Base-by-base conservation (phyloP, 148 eudicot species). In the Euryodendron excelsum region DNA sequence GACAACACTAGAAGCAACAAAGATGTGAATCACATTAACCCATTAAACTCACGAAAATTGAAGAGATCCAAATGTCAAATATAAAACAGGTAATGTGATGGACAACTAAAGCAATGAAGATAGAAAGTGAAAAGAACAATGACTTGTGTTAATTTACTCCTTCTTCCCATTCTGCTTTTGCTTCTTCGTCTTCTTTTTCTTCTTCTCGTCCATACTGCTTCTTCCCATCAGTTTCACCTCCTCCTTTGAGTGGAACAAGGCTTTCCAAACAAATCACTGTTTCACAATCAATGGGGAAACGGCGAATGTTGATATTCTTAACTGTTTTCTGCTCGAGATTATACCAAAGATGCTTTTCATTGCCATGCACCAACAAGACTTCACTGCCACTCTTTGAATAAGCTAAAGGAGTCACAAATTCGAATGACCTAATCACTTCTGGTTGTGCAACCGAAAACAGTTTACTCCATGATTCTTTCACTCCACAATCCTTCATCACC, bases 401-500 rank as follows among this genome's bases (percentile, higher is more conserved):
- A 63, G 67, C 67, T 15, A 63, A 39, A 37, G 48, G 48, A 67
- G 27, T 39, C 71, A 67, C 28, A 67, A 2, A 67, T 9, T 66
- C 6, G 27, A 67, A 67, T 0, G 71, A 39, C 0, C 17, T n/a
- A 66, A 66, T 66, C 45, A 3, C 17, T 37, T 67, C 28, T 21
- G 66, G 37, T 63, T 63, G 39, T 31, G 39, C n/a, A 13, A 63
- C 37, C 31, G 39, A 63, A 63, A 63, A 31, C 39, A 63, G 37
- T 31, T 63, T 31, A 20, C 8, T 63, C 67, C 67, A 63, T 1
- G n/a, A 63, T 21, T 67, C 71, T 31, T 67, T 67, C 71, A 67
- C 48, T 67, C 48, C 47, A 11, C 10, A 67, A 39, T 67, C 45
- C 23, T 67, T 67, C 71, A 67, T 67, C 21, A 86, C 79, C 87